phyloP scores from a whole-genome alignment of 140 eudicot genomes.

The Erigeron philadelphicus region DNA sequence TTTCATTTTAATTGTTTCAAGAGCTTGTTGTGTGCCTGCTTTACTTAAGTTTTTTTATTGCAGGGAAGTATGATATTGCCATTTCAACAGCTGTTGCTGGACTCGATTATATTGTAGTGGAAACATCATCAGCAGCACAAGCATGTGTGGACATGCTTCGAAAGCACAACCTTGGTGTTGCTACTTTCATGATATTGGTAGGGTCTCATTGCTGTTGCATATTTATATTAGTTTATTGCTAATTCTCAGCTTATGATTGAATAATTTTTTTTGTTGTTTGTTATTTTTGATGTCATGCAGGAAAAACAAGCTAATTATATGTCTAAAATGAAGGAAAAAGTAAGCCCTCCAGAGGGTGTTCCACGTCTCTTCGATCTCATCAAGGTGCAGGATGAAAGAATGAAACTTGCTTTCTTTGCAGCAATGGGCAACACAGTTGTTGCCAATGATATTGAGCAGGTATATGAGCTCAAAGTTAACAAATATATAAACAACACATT shows the following conservation, averaged over 20 bases:
- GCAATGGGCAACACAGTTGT: constrained; percentile 82
- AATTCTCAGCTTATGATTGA: background rate
- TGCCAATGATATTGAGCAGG: constrained; percentile 92
- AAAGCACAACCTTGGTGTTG: constrained; percentile 77
- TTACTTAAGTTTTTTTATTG: constrained; percentile 22
- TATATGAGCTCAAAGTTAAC: constrained; percentile 13
- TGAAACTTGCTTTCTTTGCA: constrained; percentile 82
- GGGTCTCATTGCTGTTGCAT: background rate
- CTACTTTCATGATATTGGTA: constrained; percentile 96
- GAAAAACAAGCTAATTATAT: constrained; percentile 63
- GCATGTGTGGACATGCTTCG: constrained; percentile 89
- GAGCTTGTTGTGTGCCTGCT: background rate
- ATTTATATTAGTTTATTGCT: background rate
- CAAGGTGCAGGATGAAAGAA: constrained; percentile 73
- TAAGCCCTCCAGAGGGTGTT: constrained; percentile 72
- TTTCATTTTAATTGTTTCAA: background rate
- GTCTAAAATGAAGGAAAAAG: constrained; percentile 55
- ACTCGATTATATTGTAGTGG: constrained; percentile 90
- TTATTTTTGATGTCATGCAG: constrained; percentile 36
- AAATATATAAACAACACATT: background rate
- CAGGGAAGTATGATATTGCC: constrained; percentile 88
- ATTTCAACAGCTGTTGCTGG: constrained; percentile 90
- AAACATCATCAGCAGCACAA: constrained; percentile 88
- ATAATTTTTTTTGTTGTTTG: background rate
- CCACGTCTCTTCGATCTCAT: constrained; percentile 82